phyloP scores from a whole-genome alignment of 2,329 filamentous ascomycete species.

The Fusarium cyanostomum region DNA sequence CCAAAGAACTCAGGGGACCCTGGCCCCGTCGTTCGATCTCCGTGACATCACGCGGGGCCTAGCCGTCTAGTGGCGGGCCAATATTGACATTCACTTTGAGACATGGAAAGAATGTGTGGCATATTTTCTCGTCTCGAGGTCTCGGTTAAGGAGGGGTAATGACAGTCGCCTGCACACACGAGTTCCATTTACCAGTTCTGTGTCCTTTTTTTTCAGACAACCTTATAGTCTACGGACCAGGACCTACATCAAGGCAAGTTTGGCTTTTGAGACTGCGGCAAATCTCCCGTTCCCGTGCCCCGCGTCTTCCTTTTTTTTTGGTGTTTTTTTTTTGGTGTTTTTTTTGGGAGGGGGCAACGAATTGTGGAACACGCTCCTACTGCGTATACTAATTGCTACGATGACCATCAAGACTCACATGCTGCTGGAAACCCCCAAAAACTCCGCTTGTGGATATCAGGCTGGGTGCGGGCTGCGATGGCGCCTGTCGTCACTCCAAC shows the following conservation, averaged over 20 bases:
- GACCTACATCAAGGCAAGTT: no score
- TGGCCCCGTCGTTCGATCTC: conserved; percentile 36
- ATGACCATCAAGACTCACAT: conserved; percentile 8
- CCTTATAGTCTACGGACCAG: no score
- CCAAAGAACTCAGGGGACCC: conserved; percentile 1
- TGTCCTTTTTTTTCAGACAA: neutral
- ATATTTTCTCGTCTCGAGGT: conserved; percentile 6
- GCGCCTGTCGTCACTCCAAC: conserved; percentile 3
- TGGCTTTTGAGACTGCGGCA: conserved; percentile 11
- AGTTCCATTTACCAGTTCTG: neutral
- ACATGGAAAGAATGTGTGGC: conserved; percentile 24
- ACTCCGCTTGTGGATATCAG: conserved; percentile 12
- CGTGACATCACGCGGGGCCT: conserved; percentile 36
- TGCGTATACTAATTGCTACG: conserved; percentile 16
- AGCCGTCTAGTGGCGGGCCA: conserved; percentile 12
- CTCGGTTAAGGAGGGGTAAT: conserved; percentile 21
- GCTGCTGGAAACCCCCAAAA: neutral
- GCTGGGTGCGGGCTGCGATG: neutral
- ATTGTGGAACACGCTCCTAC: conserved; percentile 8
- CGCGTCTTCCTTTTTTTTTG: conserved; percentile 21
- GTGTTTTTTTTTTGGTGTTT: conserved; percentile 5
- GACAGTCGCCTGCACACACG: neutral
- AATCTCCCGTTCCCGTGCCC: conserved; percentile 16
- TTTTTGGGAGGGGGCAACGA: no score
- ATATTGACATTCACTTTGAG: conserved; percentile 27